phyloP scores from a whole-genome alignment of 345 rosid genomes.

The Populus simonii region DNA sequence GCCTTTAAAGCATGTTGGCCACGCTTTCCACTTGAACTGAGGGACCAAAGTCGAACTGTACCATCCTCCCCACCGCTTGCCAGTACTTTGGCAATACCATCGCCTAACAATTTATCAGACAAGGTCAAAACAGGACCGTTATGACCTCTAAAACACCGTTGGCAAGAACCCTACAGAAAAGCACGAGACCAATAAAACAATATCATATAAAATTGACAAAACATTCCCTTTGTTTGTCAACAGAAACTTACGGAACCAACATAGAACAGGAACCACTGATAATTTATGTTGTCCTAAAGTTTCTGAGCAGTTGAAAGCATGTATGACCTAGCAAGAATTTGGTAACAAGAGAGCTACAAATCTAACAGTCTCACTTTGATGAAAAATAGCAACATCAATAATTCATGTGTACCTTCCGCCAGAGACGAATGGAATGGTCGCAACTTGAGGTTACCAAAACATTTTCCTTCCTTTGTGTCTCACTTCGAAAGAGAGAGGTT shows the following conservation, averaged over 20 bases:
- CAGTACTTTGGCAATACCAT: constrained; percentile 38
- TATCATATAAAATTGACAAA: background rate
- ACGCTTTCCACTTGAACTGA: constrained; percentile 51
- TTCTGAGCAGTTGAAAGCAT: too few species aligned
- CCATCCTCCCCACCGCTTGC: constrained; percentile 78
- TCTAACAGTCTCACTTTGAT: background rate
- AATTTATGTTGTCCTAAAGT: background rate
- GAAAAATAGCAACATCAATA: background rate
- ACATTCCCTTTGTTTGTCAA: background rate
- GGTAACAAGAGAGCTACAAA: background rate
- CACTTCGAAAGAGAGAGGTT: constrained; percentile 40
- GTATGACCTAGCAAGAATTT: too few species aligned
- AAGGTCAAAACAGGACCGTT: constrained; percentile 50
- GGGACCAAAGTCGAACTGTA: constrained; percentile 68
- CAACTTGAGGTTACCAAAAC: constrained; percentile 55
- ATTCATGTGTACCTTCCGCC: constrained; percentile 62
- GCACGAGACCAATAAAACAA: background rate
- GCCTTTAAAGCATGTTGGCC: constrained; percentile 59
- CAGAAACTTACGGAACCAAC: background rate
- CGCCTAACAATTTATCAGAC: constrained; percentile 61
- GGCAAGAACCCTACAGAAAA: constrained; percentile 50
- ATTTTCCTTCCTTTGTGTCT: constrained; percentile 40
- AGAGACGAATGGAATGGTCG: constrained; percentile 59
- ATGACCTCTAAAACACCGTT: constrained; percentile 57
- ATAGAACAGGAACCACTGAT: background rate